Evolutionary conservation across 306 rosid species (phyloP).

Genomic region (Pterocarpus macrocarpus): DNA sequence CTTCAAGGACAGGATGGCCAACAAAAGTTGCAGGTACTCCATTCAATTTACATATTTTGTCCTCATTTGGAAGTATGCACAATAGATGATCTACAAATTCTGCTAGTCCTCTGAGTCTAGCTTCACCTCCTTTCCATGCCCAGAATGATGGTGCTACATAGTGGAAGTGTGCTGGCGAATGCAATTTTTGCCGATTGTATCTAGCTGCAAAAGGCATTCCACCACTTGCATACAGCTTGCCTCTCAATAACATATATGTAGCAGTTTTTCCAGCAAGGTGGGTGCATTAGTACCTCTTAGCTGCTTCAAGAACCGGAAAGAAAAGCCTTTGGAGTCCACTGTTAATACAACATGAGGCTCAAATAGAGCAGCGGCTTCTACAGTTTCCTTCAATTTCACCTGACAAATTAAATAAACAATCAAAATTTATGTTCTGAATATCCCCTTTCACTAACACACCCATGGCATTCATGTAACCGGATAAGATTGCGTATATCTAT

Average conservation of each 20-base stretch:
- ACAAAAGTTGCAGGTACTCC: constrained; percentile 90
- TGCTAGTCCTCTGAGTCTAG: constrained; percentile 74
- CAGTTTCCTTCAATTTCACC: constrained; percentile 78
- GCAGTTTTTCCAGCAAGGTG: constrained; percentile 43
- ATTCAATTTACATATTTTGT: constrained; percentile 74
- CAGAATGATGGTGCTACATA: constrained; percentile 94
- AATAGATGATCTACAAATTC: constrained; percentile 84
- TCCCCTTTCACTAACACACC: not conserved
- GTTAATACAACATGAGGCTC: constrained; percentile 87
- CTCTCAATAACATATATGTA: constrained; percentile 43
- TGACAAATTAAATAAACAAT: constrained; percentile 44
- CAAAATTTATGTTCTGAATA: not conserved
- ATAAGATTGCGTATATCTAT: no score
- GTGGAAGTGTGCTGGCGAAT: constrained; percentile 77
- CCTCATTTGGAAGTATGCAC: constrained; percentile 95
- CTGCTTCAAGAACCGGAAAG: constrained; percentile 83
- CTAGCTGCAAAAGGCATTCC: constrained; percentile 82
- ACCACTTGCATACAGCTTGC: constrained; percentile 50
- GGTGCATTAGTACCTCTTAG: constrained; percentile 72
- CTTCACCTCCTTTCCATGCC: constrained; percentile 99
- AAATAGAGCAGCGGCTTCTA: constrained; percentile 78
- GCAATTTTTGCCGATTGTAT: constrained; percentile 51
- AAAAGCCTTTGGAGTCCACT: constrained; percentile 88
- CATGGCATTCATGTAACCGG: not conserved
- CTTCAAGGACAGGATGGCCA: constrained; percentile 91